Conservation (phyloP, 1,139 yeast genomes). For the Casaregolazyma lundiana region DNA sequence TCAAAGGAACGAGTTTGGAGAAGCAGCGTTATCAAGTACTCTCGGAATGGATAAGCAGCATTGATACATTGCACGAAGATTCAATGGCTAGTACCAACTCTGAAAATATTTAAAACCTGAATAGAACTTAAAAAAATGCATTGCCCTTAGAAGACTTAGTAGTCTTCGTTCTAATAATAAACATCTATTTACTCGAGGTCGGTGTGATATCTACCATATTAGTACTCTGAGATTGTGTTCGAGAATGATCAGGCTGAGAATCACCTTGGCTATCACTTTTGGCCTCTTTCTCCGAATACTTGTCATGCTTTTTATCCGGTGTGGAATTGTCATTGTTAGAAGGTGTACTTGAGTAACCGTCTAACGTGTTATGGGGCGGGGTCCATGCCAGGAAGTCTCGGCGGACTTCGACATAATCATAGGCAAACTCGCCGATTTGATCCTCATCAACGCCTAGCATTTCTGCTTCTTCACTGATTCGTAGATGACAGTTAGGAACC, state of each 20-base stretch:
- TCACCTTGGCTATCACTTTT: no score
- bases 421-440: slow-evolving; percentile 97
- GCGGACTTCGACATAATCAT: slow-evolving; percentile 94
- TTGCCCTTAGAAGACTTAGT: neutral
- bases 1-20: neutral
- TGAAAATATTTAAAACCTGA: neutral
- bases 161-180: no score
- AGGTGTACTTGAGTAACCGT: slow-evolving; percentile 11
- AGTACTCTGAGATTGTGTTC: no score
- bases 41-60: slow-evolving; percentile 9
- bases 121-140: neutral
- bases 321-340: neutral
- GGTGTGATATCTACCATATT: no score
- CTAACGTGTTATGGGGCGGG: slow-evolving; percentile 26
- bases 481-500: slow-evolving; percentile 77
- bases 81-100: neutral
- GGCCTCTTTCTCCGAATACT: neutral
- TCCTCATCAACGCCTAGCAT: slow-evolving; percentile 91
- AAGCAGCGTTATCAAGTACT: slow-evolving; percentile 5
- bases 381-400: slow-evolving; percentile 81
- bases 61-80: slow-evolving; percentile 1
- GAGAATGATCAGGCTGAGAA: no score
- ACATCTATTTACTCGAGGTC: neutral
- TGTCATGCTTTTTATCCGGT: slow-evolving; percentile 1
- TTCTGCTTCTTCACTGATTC: slow-evolving; percentile 83